These are phyloP conservation scores for Geotrichum klebahnii DNA, from an alignment of 1,139 yeast genomes.

Conservation along the genomic window DNA sequence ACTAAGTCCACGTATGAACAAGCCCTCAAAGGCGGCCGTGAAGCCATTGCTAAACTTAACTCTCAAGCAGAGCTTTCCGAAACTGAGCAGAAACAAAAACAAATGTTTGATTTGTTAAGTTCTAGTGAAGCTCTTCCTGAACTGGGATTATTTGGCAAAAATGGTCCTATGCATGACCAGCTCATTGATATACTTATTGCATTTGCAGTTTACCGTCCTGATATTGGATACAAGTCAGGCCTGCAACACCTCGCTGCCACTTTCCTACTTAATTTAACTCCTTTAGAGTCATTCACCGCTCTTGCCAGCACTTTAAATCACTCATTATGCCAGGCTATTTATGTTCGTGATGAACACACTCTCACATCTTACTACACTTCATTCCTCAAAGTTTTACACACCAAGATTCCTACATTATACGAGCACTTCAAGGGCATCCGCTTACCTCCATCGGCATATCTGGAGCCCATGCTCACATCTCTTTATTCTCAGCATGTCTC, in stretches of 20 bases:
- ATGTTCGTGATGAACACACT: conserved; percentile 32
- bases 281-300: conserved; percentile 45
- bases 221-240: conserved; percentile 32
- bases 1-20: conserved; percentile 26
- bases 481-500: conserved; percentile 40
- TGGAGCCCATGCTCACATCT: conserved; percentile 40
- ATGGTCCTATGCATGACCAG: conserved; percentile 40
- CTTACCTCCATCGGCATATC: conserved; percentile 40
- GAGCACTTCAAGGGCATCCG: conserved; percentile 49
- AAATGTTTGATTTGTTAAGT: conserved; percentile 30
- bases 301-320: conserved; percentile 45
- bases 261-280: conserved; percentile 42
- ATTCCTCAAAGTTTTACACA: conserved; percentile 47
- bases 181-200: conserved; percentile 37
- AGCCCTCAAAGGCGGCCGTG: conserved; percentile 30
- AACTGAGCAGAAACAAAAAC: background rate
- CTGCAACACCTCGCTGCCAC: conserved; percentile 42
- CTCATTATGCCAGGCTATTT: conserved; percentile 34
- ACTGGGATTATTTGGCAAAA: conserved; percentile 43
- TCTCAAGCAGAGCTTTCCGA: conserved; percentile 1
- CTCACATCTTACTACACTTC: conserved; percentile 41
- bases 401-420: conserved; percentile 46
- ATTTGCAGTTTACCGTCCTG: conserved; percentile 35
- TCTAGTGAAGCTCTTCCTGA: conserved; percentile 45
- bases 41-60: conserved; percentile 22